These are phyloP conservation scores for Hypholoma sublateritium DNA, from an alignment of 768 basidiomycete species.

Conservation along the genomic window DNA sequence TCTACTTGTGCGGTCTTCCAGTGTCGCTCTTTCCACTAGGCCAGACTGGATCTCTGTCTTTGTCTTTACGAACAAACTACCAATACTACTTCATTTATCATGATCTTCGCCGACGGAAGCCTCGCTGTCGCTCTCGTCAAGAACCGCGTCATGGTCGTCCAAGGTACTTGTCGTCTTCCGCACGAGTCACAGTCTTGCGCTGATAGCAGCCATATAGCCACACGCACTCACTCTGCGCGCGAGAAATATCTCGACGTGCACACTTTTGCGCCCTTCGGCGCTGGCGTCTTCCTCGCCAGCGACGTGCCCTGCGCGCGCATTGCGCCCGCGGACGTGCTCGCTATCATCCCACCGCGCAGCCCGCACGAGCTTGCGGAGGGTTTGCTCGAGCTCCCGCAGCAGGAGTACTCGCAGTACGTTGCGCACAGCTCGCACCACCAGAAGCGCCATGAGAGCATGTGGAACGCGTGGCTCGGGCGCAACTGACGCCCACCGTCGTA, in stretches of 20 bases:
- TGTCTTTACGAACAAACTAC: not conserved
- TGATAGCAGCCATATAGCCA: slow-evolving; percentile 35
- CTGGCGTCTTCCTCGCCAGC: slow-evolving; percentile 63
- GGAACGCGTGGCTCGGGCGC: slow-evolving; percentile 29
- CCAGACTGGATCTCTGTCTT: not conserved
- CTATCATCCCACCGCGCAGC: slow-evolving; percentile 48
- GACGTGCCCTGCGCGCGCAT: slow-evolving; percentile 65
- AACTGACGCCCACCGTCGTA: not conserved
- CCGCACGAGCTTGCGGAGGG: slow-evolving; percentile 34
- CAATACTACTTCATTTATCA: not conserved
- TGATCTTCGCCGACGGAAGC: slow-evolving; percentile 52
- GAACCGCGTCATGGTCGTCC: slow-evolving; percentile 65
- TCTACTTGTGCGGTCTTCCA: slow-evolving; percentile 1
- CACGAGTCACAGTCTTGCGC: not conserved
- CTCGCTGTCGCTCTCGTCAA: slow-evolving; percentile 71
- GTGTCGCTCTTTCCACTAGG: slow-evolving; percentile 17
- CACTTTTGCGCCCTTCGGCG: slow-evolving; percentile 63
- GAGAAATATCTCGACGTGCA: slow-evolving; percentile 68
- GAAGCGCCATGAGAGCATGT: slow-evolving; percentile 58
- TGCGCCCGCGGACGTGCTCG: slow-evolving; percentile 54
- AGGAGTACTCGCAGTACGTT: slow-evolving; percentile 58
- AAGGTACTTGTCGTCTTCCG: slow-evolving; percentile 42
- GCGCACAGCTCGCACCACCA: slow-evolving; percentile 52
- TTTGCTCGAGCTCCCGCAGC: slow-evolving; percentile 64
- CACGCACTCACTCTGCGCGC: slow-evolving; percentile 50